Percentiles rank a stretch among this genome's conserved stretches.
These are phyloP conservation scores for Phytophthora fragariaefolia DNA, from an alignment of 352 stramenopile genomes.

Conservation along the genomic window DNA sequence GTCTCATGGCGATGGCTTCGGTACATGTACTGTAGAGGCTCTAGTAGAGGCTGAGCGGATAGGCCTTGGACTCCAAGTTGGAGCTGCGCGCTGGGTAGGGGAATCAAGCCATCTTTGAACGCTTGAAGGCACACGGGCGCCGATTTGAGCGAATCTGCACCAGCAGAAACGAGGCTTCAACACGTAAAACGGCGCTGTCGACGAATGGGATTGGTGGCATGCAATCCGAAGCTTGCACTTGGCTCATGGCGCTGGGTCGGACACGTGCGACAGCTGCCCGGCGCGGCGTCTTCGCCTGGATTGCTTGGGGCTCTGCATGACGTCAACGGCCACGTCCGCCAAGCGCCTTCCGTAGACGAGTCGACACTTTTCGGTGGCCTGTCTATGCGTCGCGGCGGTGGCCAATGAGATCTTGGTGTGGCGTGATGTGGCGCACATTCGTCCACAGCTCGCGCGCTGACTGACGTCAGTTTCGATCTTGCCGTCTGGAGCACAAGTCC, in stretches of 20 bases:
- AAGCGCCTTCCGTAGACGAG: neutral
- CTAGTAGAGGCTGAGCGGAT: too few species aligned
- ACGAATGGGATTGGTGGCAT: neutral
- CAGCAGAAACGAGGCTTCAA: neutral
- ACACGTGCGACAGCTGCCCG: neutral
- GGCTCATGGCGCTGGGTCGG: neutral
- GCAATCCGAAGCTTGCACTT: neutral
- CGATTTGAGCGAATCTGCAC: neutral
- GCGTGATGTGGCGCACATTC: conserved; percentile 7
- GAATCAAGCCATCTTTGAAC: neutral
- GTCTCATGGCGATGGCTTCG: too few species aligned
- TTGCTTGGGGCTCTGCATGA: too few species aligned
- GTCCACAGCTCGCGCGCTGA: neutral
- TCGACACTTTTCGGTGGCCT: neutral
- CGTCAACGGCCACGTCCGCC: neutral
- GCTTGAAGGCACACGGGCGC: neutral
- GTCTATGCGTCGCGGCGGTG: neutral
- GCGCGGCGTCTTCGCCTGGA: too few species aligned
- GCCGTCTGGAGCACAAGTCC: conserved; percentile 13
- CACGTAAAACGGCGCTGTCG: neutral
- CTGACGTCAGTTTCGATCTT: conserved; percentile 34
- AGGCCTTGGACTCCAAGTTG: too few species aligned
- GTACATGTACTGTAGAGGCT: too few species aligned
- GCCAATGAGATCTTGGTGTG: conserved; percentile 1
- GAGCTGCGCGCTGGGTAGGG: too few species aligned